Conservation (phyloP, 345 rosid genomes). For the Eucalyptus cladocalyx region DNA sequence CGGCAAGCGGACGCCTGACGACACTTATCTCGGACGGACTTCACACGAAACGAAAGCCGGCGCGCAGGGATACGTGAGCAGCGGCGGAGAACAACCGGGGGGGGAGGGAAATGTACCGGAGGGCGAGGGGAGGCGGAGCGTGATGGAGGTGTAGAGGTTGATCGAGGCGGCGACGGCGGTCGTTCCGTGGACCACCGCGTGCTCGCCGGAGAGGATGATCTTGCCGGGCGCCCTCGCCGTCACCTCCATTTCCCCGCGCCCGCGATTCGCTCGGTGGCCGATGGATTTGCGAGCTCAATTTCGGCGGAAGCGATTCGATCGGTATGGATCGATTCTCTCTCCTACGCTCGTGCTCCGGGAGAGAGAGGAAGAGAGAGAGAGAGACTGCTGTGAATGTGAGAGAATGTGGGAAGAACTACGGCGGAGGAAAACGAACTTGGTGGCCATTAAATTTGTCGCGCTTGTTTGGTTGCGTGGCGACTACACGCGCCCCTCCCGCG, state of each 20-base stretch:
- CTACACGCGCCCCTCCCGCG: neutral
- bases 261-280: neutral
- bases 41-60: neutral
- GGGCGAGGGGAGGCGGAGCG: constrained; percentile 42
- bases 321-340: neutral
- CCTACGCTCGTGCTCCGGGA: neutral
- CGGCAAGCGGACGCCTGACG: neutral
- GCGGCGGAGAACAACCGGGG: no score
- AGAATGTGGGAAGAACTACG: neutral
- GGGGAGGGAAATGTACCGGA: constrained; percentile 14
- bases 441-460: neutral
- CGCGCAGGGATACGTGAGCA: neutral
- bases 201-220: constrained; percentile 92
- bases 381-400: neutral
- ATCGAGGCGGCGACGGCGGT: constrained; percentile 89
- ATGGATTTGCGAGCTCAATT: neutral
- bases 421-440: neutral
- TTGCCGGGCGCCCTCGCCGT: constrained; percentile 92
- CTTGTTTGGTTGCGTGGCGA: neutral
- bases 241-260: constrained; percentile 49
- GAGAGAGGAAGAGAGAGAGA: neutral
- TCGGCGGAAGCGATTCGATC: neutral
- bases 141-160: constrained; percentile 58
- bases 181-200: constrained; percentile 94
- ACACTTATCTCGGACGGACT: neutral